Conservation (phyloP, 1,139 yeast species). For the Taphrina communis region DNA sequence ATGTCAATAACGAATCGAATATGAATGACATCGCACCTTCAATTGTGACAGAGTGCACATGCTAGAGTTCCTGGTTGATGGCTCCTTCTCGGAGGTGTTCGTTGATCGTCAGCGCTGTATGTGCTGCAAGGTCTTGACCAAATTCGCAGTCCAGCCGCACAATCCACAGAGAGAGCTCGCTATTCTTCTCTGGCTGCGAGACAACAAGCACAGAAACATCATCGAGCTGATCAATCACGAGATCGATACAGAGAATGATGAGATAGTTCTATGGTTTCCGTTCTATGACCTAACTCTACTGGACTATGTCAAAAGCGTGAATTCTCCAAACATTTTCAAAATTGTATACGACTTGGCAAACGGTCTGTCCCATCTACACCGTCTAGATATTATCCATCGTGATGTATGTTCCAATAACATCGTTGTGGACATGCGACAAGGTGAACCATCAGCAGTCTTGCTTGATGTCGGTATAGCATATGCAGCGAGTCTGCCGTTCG, state of each 20-base stretch:
- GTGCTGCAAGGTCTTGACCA: slow-evolving; percentile 15
- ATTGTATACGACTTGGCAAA: slow-evolving; percentile 9
- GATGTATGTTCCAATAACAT: slow-evolving; percentile 35
- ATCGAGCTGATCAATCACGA: slow-evolving; percentile 8
- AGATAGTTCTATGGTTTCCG: slow-evolving; percentile 4
- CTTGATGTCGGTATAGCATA: slow-evolving; percentile 33
- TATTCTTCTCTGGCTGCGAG: slow-evolving; percentile 1
- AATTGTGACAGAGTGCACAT: not conserved
- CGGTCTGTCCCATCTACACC: slow-evolving; percentile 21
- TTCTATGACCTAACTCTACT: slow-evolving; percentile 13
- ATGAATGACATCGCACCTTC: too few species aligned
- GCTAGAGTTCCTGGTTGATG: not conserved
- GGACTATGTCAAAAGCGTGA: slow-evolving; percentile 2
- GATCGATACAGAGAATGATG: not conserved
- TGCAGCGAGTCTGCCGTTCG: not conserved
- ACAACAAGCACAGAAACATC: slow-evolving; percentile 6
- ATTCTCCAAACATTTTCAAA: not conserved
- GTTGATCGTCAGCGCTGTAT: slow-evolving; percentile 1
- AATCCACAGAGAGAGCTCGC: slow-evolving; percentile 16
- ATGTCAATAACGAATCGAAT: too few species aligned
- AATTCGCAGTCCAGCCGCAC: slow-evolving; percentile 16
- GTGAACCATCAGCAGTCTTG: slow-evolving; percentile 6
- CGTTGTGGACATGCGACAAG: slow-evolving; percentile 3
- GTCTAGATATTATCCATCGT: slow-evolving; percentile 21
- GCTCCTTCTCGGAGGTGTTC: slow-evolving; percentile 17